A percentile compares a stretch with the other conserved stretches of the same genome.
phyloP scores from a whole-genome alignment of 306 rosid genomes.

The Ceratonia siliqua region DNA sequence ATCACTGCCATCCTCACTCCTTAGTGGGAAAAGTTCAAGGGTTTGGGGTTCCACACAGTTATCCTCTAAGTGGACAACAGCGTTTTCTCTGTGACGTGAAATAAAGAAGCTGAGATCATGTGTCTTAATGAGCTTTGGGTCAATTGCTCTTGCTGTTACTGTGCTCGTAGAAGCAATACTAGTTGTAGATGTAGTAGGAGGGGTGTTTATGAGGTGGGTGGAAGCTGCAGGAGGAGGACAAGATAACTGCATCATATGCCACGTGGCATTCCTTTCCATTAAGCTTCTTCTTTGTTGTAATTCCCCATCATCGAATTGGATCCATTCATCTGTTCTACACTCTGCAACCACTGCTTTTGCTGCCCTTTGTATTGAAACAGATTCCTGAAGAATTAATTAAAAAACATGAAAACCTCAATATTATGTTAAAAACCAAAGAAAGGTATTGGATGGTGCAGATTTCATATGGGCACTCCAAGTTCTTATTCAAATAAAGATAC shows the following conservation, averaged over 20 bases:
- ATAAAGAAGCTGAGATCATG: slow-evolving; percentile 57
- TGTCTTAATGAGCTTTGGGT: slow-evolving; percentile 53
- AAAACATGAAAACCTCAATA: slow-evolving; percentile 31
- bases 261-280: slow-evolving; percentile 80
- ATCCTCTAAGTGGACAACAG: slow-evolving; percentile 31
- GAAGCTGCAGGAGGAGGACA: slow-evolving; percentile 33
- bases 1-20: slow-evolving; percentile 43
- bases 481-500: slow-evolving; percentile 29
- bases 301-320: slow-evolving; percentile 69
- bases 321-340: slow-evolving; percentile 72
- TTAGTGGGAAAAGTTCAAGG: slow-evolving; percentile 78
- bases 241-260: slow-evolving; percentile 75
- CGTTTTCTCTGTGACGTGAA: slow-evolving; percentile 39
- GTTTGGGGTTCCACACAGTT: slow-evolving; percentile 64
- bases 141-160: slow-evolving; percentile 38
- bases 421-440: slow-evolving; percentile 19
- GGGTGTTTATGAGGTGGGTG: slow-evolving; percentile 49
- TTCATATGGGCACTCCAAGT: slow-evolving; percentile 42
- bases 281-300: slow-evolving; percentile 66
- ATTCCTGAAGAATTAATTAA: slow-evolving; percentile 58
- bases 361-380: slow-evolving; percentile 61
- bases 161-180: slow-evolving; percentile 31
- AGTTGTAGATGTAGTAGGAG: slow-evolving; percentile 15
- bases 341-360: slow-evolving; percentile 52
- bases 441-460: slow-evolving; percentile 31